phyloP scores from a whole-genome alignment of 2,329 filamentous ascomycete genomes.

The Apiospora saccharicola region DNA sequence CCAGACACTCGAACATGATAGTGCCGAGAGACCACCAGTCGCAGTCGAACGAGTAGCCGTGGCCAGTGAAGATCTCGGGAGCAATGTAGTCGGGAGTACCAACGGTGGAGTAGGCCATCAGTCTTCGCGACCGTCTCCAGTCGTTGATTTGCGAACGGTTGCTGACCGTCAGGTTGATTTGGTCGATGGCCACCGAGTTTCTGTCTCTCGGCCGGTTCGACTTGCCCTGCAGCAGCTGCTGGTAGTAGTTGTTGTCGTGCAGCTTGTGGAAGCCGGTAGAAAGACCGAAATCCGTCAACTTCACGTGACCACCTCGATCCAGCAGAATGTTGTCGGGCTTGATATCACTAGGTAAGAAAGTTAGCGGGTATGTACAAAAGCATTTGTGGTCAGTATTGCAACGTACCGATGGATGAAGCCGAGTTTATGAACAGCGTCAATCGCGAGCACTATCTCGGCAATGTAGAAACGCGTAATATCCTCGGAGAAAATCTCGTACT shows the following conservation, averaged over 20 bases:
- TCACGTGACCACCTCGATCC: slow-evolving; percentile 94
- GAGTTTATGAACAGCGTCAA: slow-evolving; percentile 96
- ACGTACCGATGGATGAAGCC: slow-evolving; percentile 96
- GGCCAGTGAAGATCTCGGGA: slow-evolving; percentile 95
- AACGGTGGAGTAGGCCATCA: slow-evolving; percentile 98
- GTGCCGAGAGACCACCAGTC: slow-evolving; percentile 99
- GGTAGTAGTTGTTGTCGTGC: slow-evolving; percentile 98
- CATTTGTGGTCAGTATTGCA: neutral
- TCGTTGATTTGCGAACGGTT: slow-evolving; percentile 98
- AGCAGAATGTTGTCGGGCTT: slow-evolving; percentile 99
- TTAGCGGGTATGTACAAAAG: neutral
- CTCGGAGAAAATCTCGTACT: slow-evolving; percentile 99
- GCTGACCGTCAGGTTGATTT: slow-evolving; percentile 97
- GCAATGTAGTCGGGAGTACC: slow-evolving; percentile 99
- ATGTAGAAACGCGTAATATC: slow-evolving; percentile 99
- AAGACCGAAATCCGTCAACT: slow-evolving; percentile 96
- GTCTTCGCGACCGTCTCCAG: slow-evolving; percentile 92
- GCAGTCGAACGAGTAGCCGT: slow-evolving; percentile 95
- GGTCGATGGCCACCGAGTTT: slow-evolving; percentile 94
- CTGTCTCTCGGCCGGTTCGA: slow-evolving; percentile 80
- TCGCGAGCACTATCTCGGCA: slow-evolving; percentile 97
- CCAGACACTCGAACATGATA: slow-evolving; percentile 99
- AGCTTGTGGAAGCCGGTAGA: slow-evolving; percentile 98
- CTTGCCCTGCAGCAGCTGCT: slow-evolving; percentile 86
- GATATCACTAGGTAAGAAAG: slow-evolving; percentile 74